Base-by-base conservation (phyloP, 345 rosid species). In the Ceriops zippeliana region DNA sequence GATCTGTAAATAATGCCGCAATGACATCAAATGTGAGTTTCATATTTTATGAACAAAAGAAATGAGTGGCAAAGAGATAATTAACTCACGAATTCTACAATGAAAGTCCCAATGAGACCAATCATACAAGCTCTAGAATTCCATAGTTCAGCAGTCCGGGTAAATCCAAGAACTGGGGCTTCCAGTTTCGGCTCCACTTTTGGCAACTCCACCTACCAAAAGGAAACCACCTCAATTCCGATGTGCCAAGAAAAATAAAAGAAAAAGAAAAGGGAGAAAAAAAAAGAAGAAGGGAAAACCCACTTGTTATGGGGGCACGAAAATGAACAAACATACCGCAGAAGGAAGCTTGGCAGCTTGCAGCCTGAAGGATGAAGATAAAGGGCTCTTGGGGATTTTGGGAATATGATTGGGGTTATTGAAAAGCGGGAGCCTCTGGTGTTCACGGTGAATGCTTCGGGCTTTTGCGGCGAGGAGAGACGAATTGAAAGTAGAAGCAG, bases 111-210 rank as follows among this genome's bases (percentile, higher is more conserved):
- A 9, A 89, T 75, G 68, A 93, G 81, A 61, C 96, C 97, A 75
- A 87, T 86, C 93, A 93, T 93, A 69, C 97, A 90, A 69, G 96
- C 96, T 78, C 93, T 87, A n/a, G 97, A 90, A 73, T 93, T 93
- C 97, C 93, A 90, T 78, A 75, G 76, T 77, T 90, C 92, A 38
- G 92, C 98, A 16, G 92, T 85, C 72, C 62, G 84, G 7, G 93
- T 93, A 66, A 90, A 93, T 35, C 96, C 98, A 19, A 85, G 79
- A 80, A 90, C 85, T 1, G 92, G 92, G 47, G 85, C 73, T 73
- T 75, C 70, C 66, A 86, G 84, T 27, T 87, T 85, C 1, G 98
- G 96, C 77, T 89, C 74, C 74, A 58, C 87, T 79, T 85, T 93
- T 26, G 97, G 97, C 69, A 89, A 30, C 67, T 82, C 84, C 79